These are phyloP conservation scores for Ceratocystis diversiconidia DNA, from an alignment of 2,329 filamentous ascomycete species.

Conservation along the genomic window DNA sequence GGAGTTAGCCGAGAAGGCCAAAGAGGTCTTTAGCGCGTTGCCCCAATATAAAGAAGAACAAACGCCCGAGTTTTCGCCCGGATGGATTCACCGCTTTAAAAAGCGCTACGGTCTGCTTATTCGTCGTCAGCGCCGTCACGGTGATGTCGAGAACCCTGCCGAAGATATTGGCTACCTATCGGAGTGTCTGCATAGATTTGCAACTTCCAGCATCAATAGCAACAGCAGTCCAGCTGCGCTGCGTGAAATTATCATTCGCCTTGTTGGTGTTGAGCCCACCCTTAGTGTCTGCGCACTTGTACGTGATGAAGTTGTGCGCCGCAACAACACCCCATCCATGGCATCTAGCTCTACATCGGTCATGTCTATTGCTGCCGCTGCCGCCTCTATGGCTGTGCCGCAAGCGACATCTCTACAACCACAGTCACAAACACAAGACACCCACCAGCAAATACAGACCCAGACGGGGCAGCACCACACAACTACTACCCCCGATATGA, in stretches of 20 bases:
- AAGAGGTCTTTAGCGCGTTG: slow-evolving; percentile 42
- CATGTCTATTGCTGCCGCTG: slow-evolving; percentile 14
- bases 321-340: neutral
- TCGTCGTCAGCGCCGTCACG: slow-evolving; percentile 40
- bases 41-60: slow-evolving; percentile 46
- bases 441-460: neutral
- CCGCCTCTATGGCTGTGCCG: slow-evolving; percentile 21
- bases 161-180: slow-evolving; percentile 46
- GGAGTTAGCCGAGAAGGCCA: slow-evolving; percentile 48
- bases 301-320: slow-evolving; percentile 41
- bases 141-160: slow-evolving; percentile 35
- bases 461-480: slow-evolving; percentile 6
- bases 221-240: slow-evolving; percentile 45
- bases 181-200: slow-evolving; percentile 45
- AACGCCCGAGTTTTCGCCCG: slow-evolving; percentile 48
- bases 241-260: slow-evolving; percentile 40
- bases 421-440: neutral
- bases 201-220: slow-evolving; percentile 32
- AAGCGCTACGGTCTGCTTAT: slow-evolving; percentile 47
- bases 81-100: slow-evolving; percentile 52
- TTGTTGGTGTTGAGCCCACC: slow-evolving; percentile 40
- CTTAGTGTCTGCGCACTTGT: slow-evolving; percentile 42
- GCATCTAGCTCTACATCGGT: neutral
- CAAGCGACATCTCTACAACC: slow-evolving; percentile 7
- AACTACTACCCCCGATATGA: slow-evolving; percentile 9